Evolutionary conservation across 108 stramenopile genomes (phyloP).

Genomic region (Stephanodiscus triporus): DNA sequence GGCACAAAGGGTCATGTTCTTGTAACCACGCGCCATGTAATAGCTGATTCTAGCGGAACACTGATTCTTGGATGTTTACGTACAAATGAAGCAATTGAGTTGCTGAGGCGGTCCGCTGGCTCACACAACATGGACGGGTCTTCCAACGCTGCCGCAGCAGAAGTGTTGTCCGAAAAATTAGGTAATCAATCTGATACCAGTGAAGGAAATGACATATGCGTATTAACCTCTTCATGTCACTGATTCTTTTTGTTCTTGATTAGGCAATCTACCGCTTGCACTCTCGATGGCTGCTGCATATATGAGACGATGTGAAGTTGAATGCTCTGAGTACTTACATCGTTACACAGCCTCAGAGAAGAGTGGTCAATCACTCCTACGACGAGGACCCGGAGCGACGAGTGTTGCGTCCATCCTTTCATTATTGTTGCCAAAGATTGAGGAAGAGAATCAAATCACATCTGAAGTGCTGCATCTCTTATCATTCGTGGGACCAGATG

Average conservation of each 20-base stretch:
- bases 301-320: constrained; percentile 71
- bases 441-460: constrained; percentile 51
- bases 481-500: constrained; percentile 63
- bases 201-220: no score
- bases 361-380: constrained; percentile 44
- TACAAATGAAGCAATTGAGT: constrained; percentile 57
- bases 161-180: constrained; percentile 28
- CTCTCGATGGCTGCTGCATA: constrained; percentile 72
- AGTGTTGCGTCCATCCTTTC: constrained; percentile 62
- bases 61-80: constrained; percentile 59
- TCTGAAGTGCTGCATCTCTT: constrained; percentile 52
- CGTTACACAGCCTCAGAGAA: constrained; percentile 56
- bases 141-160: constrained; percentile 13
- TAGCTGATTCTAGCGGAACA: constrained; percentile 18
- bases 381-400: constrained; percentile 45
- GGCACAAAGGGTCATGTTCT: constrained; percentile 58
- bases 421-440: constrained; percentile 56
- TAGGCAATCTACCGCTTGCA: constrained; percentile 69
- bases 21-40: constrained; percentile 61
- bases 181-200: not conserved
- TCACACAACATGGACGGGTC: constrained; percentile 30
- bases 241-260: no score
- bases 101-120: constrained; percentile 44
- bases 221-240: no score
- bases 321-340: constrained; percentile 62